Percentiles rank a stretch among this genome's conserved stretches.
phyloP scores from a whole-genome alignment of 2,329 filamentous ascomycete species.

The Bipolaris sorokiniana region DNA sequence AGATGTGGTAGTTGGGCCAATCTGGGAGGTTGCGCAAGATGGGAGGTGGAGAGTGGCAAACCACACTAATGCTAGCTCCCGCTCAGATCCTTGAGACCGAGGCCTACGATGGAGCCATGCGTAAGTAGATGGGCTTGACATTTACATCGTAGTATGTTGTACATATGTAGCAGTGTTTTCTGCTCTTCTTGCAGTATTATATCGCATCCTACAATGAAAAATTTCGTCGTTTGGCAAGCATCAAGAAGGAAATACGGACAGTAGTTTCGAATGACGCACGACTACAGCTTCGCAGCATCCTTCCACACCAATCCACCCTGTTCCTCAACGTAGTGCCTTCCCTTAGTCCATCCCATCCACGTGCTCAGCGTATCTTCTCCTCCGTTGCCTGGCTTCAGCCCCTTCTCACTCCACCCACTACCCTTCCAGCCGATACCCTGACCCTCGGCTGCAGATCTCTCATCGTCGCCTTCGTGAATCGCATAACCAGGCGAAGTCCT shows the following conservation, averaged over 20 bases:
- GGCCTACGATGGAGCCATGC: neutral
- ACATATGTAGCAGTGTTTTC: no score
- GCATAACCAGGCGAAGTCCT: slow-evolving; percentile 71
- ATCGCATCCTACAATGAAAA: no score
- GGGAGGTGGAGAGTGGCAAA: slow-evolving; percentile 11
- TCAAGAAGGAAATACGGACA: neutral
- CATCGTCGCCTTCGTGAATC: slow-evolving; percentile 58
- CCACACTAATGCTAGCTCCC: slow-evolving; percentile 11
- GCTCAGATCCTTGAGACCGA: slow-evolving; percentile 1
- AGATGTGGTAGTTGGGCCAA: neutral
- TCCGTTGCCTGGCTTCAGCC: slow-evolving; percentile 70
- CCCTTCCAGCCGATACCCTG: slow-evolving; percentile 71
- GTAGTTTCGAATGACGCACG: neutral
- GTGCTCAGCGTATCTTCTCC: slow-evolving; percentile 70
- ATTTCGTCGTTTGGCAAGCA: neutral
- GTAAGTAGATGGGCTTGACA: no score
- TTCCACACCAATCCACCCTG: slow-evolving; percentile 52
- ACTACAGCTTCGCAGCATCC: slow-evolving; percentile 43
- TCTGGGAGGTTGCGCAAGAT: neutral
- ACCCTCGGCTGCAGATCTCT: slow-evolving; percentile 55
- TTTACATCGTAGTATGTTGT: no score
- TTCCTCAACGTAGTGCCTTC: slow-evolving; percentile 70
- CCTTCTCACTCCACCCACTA: slow-evolving; percentile 67
- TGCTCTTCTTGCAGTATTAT: no score
- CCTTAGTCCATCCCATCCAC: slow-evolving; percentile 81